Base-by-base conservation (phyloP, 371 early-diverging fungal genomes). In the Mucor mucedo region DNA sequence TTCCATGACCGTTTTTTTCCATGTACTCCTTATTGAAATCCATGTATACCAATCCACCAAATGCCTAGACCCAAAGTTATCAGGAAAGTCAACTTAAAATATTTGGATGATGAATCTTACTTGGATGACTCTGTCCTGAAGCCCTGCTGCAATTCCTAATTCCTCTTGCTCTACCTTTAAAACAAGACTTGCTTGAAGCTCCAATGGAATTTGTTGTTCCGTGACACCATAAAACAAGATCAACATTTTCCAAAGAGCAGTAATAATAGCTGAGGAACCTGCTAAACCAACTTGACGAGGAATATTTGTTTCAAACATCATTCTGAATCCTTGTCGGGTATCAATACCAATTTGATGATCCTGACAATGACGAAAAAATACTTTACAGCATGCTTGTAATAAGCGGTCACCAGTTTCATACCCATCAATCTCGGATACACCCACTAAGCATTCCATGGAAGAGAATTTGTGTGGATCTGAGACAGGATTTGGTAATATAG, bases 281-380 rank as follows among this genome's bases (percentile, higher is more conserved):
- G 89, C 88, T 3, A 91, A 72, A 0, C 91, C 91, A n/a, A 91
- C 91, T 66, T 91, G 91, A 50, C 87, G 78, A 28, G 91, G 89
- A 42, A 91, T 84, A 59, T 86, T 89, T 27, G 89, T 89, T 32
- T 84, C 80, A 68, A 82, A 84, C 48, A 76, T 42, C 30, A 87
- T 65, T 4, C 60, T 56, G 63, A 89, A 88, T 0, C 91, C 91
- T 66, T 77, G 76, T 9, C 30, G 63, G 4, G 73, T 72, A 48
- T 72, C 56, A 8, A 87, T 69, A 4, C 47, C 5, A 40, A 88
- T 75, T 1, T 69, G 44, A 7, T 82, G 59, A n/a, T 74, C 47
- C 27, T 55, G 33, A 57, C 87, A 87, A 55, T 84, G 68, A 2
- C 62, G 50, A 40, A 68, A 80, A 71, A 91, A 89, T 14, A 88